These are phyloP conservation scores for Melampsora larici-populina DNA, from an alignment of 1,284 basidiomycete species.

Conservation along the genomic window DNA sequence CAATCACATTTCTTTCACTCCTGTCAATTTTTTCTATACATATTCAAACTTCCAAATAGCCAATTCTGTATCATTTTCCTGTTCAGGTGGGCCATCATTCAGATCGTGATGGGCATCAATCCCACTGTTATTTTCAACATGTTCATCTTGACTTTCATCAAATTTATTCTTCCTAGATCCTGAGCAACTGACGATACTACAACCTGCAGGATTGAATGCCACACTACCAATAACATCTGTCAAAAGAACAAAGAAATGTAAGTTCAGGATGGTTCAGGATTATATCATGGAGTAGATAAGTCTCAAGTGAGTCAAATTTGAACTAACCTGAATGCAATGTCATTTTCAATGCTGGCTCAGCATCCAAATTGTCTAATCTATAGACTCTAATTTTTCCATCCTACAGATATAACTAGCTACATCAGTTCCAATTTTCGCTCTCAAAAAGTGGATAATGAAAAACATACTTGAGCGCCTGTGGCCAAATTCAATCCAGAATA, in stretches of 20 bases:
- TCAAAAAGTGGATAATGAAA: slow-evolving; percentile 44
- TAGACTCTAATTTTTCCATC: slow-evolving; percentile 40
- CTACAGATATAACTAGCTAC: background rate
- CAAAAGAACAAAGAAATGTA: background rate
- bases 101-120: background rate
- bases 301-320: background rate
- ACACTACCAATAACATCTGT: slow-evolving; percentile 34
- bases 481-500: slow-evolving; percentile 64
- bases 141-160: background rate
- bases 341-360: slow-evolving; percentile 14
- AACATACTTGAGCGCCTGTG: slow-evolving; percentile 67
- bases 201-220: slow-evolving; percentile 25
- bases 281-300: background rate
- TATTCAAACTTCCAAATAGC: background rate
- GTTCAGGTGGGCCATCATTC: background rate
- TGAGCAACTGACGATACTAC: slow-evolving; percentile 27
- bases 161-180: slow-evolving; percentile 21
- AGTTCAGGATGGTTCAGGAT: background rate
- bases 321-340: slow-evolving; percentile 30
- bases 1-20: no score
- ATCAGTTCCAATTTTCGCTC: background rate
- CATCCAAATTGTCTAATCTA: slow-evolving; percentile 17
- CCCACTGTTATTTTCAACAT: background rate
- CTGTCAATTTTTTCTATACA: background rate
- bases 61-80: background rate